A percentile compares a stretch with the other conserved stretches of the same genome.
Evolutionary conservation across 805 yeast genomes (phyloP).

Genomic region (Saccharomycopsis fermentans): DNA sequence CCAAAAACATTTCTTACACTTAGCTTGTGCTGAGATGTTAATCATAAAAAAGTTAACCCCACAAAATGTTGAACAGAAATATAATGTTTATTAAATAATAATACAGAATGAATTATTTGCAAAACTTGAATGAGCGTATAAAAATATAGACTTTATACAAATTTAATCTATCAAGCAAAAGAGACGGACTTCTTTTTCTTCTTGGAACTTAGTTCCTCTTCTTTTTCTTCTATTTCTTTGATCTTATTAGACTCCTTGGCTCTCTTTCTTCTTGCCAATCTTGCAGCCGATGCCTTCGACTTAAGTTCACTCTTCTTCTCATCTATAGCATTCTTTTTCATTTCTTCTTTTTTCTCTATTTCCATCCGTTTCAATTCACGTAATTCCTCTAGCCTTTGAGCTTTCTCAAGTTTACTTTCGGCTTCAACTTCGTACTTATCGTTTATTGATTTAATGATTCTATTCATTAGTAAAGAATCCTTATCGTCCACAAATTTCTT

Average conservation of each 20-base stretch:
- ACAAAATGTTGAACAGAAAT: no score
- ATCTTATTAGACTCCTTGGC: conserved; percentile 23
- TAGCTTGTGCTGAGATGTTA: no score
- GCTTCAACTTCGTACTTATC: conserved; percentile 68
- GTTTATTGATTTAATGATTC: conserved; percentile 72
- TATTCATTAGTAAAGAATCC: conserved; percentile 49
- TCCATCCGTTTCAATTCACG: conserved; percentile 82
- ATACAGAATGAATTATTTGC: no score
- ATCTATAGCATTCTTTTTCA: conserved; percentile 58
- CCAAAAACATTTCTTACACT: no score
- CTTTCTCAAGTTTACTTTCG: conserved; percentile 84
- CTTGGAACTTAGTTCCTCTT: conserved; percentile 21
- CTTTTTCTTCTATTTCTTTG: conserved; percentile 9
- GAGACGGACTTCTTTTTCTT: conserved; percentile 34
- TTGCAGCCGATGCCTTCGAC: conserved; percentile 60
- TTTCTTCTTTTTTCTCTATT: conserved; percentile 72
- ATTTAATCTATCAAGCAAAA: conserved; percentile 29
- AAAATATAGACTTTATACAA: conserved; percentile 17
- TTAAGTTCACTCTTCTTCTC: conserved; percentile 69
- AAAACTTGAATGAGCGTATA: not conserved
- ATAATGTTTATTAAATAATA: no score
- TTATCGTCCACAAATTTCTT: conserved; percentile 67
- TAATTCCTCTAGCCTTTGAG: conserved; percentile 80
- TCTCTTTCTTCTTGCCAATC: conserved; percentile 57
- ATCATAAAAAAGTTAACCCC: no score